phyloP scores from a whole-genome alignment of 176 grass and related monocot species.

The Secale cereale region DNA sequence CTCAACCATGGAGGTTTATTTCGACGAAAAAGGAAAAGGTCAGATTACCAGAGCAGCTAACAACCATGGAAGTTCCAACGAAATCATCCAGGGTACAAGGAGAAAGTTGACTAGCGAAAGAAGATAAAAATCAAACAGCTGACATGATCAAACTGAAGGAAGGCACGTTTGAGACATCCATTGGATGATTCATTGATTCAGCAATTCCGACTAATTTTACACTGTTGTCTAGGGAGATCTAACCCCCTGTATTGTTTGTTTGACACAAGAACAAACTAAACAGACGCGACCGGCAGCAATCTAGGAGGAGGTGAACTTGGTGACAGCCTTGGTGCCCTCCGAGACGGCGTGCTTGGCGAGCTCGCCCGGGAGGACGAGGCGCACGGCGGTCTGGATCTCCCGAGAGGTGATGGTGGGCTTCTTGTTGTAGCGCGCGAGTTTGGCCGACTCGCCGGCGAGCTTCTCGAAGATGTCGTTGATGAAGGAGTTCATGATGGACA shows the following conservation, averaged over 20 bases:
- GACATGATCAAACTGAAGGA: too few species aligned
- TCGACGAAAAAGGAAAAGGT: too few species aligned
- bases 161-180: neutral
- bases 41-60: too few species aligned
- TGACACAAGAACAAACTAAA: neutral
- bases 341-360: conserved; percentile 62
- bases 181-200: neutral
- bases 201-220: neutral
- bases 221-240: neutral
- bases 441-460: conserved; percentile 44
- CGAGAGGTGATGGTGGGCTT: conserved; percentile 55
- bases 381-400: conserved; percentile 57
- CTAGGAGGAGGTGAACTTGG: conserved; percentile 42
- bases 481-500: conserved; percentile 97
- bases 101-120: too few species aligned
- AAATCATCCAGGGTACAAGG: too few species aligned
- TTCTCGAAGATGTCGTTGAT: conserved; percentile 95
- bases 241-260: neutral
- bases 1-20: too few species aligned
- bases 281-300: too few species aligned
- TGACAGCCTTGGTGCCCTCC: conserved; percentile 60
- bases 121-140: too few species aligned
- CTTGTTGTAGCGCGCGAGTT: conserved; percentile 55
- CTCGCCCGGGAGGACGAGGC: conserved; percentile 61
- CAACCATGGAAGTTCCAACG: too few species aligned